Conservation (phyloP, 2,329 filamentous ascomycete genomes). For the Sphaceloma murrayae region DNA sequence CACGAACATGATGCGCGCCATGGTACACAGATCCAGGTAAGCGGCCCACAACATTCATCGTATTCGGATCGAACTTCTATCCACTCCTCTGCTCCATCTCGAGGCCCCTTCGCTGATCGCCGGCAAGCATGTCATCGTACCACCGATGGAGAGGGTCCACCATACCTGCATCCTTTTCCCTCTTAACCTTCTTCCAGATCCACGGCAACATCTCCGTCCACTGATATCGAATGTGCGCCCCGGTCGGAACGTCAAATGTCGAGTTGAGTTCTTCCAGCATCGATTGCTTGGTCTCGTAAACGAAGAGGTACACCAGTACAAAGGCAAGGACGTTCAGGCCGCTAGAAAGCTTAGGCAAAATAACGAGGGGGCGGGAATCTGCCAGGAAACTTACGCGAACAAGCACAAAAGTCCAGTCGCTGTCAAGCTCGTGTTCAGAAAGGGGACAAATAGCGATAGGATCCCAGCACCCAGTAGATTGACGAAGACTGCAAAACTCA, state of each 20-base stretch:
- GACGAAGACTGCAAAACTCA: conserved; percentile 54
- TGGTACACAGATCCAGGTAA: too few species aligned
- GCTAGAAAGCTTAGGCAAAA: neutral
- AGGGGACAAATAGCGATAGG: conserved; percentile 25
- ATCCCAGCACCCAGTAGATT: conserved; percentile 27
- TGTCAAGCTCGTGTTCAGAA: conserved; percentile 20
- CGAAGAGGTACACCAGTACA: conserved; percentile 27
- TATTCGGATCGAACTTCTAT: too few species aligned
- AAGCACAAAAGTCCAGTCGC: conserved; percentile 24
- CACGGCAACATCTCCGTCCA: conserved; percentile 7
- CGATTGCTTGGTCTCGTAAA: conserved; percentile 26
- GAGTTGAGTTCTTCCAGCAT: conserved; percentile 28
- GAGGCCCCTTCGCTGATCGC: too few species aligned
- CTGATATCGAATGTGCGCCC: conserved; percentile 6
- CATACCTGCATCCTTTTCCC: neutral
- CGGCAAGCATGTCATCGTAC: too few species aligned
- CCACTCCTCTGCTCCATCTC: too few species aligned
- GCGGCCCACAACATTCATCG: too few species aligned
- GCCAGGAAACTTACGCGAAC: conserved; percentile 20
- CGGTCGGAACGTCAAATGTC: conserved; percentile 23
- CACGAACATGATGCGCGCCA: too few species aligned
- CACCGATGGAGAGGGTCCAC: neutral
- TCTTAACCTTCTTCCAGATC: conserved; percentile 4
- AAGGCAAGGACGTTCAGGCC: conserved; percentile 26
- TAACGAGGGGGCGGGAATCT: neutral